These are phyloP conservation scores for Fagopyrum homotropicum DNA, from an alignment of 148 eudicot species.

Conservation along the genomic window DNA sequence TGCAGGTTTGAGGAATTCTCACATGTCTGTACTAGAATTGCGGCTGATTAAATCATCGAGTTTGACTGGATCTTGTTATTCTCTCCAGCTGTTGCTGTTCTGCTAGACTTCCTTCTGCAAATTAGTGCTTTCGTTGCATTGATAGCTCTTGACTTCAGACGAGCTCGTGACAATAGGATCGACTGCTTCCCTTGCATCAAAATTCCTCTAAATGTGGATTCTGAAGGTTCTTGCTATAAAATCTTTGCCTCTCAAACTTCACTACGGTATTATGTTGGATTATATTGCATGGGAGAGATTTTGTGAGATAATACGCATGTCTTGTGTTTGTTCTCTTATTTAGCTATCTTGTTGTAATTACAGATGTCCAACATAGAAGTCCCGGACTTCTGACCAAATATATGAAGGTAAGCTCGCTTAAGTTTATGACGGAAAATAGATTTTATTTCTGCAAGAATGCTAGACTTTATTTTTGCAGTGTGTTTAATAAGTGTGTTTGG, in stretches of 20 bases:
- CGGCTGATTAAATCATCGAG: constrained; percentile 1
- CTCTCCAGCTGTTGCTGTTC: constrained; percentile 52
- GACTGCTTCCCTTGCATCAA: constrained; percentile 61
- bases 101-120: constrained; percentile 59
- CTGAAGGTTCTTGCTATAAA: constrained; percentile 24
- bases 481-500: neutral
- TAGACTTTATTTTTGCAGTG: too few species aligned
- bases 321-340: constrained; percentile 13
- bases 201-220: constrained; percentile 23
- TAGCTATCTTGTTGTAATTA: constrained; percentile 9
- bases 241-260: neutral
- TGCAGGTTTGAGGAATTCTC: constrained; percentile 40
- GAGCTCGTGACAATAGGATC: constrained; percentile 51
- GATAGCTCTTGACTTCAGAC: constrained; percentile 47
- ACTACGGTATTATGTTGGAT: neutral
- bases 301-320: neutral
- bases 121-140: constrained; percentile 61
- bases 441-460: neutral
- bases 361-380: constrained; percentile 33
- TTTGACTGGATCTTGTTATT: constrained; percentile 15
- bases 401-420: constrained; percentile 41
- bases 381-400: constrained; percentile 46
- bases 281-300: neutral
- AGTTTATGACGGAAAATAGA: neutral
- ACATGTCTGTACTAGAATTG: neutral